Evolutionary conservation across 2,329 filamentous ascomycete species (phyloP).

Genomic region (Fusarium sp.): DNA sequence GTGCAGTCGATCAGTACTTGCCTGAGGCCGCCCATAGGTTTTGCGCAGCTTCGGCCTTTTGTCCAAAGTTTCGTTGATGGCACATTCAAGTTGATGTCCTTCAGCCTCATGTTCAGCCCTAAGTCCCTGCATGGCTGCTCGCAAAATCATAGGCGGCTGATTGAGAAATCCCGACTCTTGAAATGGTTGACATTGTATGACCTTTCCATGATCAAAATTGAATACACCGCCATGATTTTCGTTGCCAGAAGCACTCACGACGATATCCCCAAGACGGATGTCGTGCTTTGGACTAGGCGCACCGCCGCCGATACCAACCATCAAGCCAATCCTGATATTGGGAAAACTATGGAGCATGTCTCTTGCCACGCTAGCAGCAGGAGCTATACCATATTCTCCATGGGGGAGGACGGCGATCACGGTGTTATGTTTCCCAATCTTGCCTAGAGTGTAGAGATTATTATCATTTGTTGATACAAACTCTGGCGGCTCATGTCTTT

Average conservation of each 20-base stretch:
- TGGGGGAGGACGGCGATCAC: constrained; percentile 25
- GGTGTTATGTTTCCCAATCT: constrained; percentile 26
- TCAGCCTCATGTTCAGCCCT: accelerated
- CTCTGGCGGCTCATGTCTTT: constrained; percentile 25
- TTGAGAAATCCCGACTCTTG: not conserved
- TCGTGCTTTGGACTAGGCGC: constrained; percentile 45
- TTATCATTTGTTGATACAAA: constrained; percentile 36
- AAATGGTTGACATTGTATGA: not conserved
- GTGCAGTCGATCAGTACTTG: not conserved
- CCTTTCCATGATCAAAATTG: constrained; percentile 38
- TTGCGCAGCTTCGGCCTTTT: not conserved
- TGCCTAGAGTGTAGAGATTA: constrained; percentile 23
- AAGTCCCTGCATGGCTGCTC: not conserved
- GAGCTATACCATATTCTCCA: constrained; percentile 19
- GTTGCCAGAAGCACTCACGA: constrained; percentile 4
- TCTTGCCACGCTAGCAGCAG: constrained; percentile 37
- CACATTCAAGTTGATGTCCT: not conserved
- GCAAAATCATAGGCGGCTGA: not conserved
- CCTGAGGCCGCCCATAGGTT: not conserved
- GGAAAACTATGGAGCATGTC: constrained; percentile 47
- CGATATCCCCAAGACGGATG: constrained; percentile 42
- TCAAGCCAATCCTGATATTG: constrained; percentile 39
- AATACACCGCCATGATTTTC: constrained; percentile 13
- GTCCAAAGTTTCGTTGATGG: not conserved
- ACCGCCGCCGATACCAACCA: constrained; percentile 40